Evolutionary conservation across 192 early-diverging fungal species (phyloP), one percentile per base, ranked within the genome.

Genomic region (Entomortierella beljakovae): DNA sequence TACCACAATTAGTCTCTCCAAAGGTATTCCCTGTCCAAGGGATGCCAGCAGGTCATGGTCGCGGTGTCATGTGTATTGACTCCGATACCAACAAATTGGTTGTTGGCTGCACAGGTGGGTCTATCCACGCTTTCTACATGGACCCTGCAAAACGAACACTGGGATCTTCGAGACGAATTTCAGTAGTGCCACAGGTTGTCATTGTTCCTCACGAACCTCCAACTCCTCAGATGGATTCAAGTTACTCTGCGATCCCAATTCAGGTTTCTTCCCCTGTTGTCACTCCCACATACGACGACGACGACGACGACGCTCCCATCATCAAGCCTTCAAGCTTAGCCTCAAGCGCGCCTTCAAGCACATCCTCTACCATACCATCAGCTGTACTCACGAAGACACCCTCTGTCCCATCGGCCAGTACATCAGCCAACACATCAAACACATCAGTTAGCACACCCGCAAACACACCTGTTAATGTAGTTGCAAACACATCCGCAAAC

Each of bases 1-100:
- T 26, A 16, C 75, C 75, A 18, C 9, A 54, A 6, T 55, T 60
- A 8, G 2, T 64, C 1, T 61, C 56, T 2, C 75, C 75, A 20
- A 79, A 64, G 20, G 32, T 18, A 2, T 33, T 34, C 22, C 62
- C 61, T 0, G 28, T 79, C 23, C 52, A 69, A 26, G 68, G 62
- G 1, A 59, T 70, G 18, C 68, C 75, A 2, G 51, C 29, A 18
- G 67, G 75, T 4, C 61, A 60, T 48, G 75, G 75, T 25, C 66
- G 49, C 23, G 75, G 75, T 3, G 56, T 79, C 6, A 79, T 79
- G 75, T 69, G 67, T 32, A 69, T 79, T 33, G 75, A 70, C 9
- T 40, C 61, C 3, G 51, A 61, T 3, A 46, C 67, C 32, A 46
- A 57, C 54, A 57, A 43, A 15, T 31, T 79, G 8, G 62, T 70